Base-by-base conservation (phyloP, 768 basidiomycete species). In the Tylopilus vinaceipallidus region DNA sequence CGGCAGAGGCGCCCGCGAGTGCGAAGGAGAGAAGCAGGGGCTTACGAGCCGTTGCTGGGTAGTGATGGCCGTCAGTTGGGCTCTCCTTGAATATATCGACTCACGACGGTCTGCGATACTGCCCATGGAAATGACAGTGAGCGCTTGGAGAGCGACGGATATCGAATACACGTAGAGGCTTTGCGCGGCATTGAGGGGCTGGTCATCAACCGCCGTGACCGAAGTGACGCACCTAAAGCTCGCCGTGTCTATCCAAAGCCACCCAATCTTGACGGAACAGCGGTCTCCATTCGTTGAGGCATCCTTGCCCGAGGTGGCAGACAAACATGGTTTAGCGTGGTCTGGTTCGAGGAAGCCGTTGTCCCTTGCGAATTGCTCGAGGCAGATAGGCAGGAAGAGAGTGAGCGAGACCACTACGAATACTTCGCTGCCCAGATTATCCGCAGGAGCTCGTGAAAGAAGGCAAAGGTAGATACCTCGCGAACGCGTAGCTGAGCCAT, bases 41-140 rank as follows among this genome's bases (percentile, higher is more conserved):
- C 63, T 95, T 95, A 29, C 95, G 83, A 57, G 83, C 82, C 3
- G 79, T 69, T 0, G 81, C 86, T 73, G 74, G 67, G 73, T 4
- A n/a, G 22, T 6, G 10, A 26, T 41, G 6, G 22, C 9, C 4
- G 29, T 7, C 7, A 19, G n/a, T n/a, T 26, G 20, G 7, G 17
- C 17, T 20, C 32, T 32, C 5, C 7, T 2, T 14, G 5, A 10
- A 4, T 32, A 8, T 4, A 24, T n/a, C 0, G 17, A 75, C 88
- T 50, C 58, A 95, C 93, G 84, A 54, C 89, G 82, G 69, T 98
- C 92, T 1, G 95, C 95, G 47, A 95, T 84, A 14, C 83, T 83
- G 7, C 92, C 91, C 77, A 97, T 89, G 6, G 95, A 94, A 47
- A 99, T 93, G 33, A 99, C 93, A 0, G 87, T 91, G n/a, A 98